Evolutionary conservation across 192 early-diverging fungal species (phyloP), one percentile per base, ranked within the genome.

Genomic region (Backusella australiensis): DNA sequence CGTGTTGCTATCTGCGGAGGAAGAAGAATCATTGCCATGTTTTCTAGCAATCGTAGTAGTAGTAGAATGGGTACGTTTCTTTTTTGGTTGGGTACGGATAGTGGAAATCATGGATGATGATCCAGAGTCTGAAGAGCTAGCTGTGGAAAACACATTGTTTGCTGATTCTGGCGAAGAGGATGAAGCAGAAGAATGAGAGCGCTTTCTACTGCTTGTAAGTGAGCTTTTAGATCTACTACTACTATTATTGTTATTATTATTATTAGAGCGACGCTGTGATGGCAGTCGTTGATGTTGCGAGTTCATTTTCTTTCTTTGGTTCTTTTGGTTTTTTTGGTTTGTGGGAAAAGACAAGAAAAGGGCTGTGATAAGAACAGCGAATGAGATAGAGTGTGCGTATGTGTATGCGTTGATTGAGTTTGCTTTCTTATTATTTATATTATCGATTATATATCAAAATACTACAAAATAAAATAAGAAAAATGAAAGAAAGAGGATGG

Each of bases 121-220:
- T 11, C 75, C 46, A 41, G 75, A 76, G 52, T 76, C 75, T 26
- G 75, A 76, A n/a, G 75, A 76, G 19, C 67, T 59, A 19, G 65
- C 15, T 17, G 67, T 35, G 11, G 75, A 76, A 36, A 70, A 76
- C 32, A 76, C 8, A 38, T 32, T 70, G 8, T 21, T 26, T 12
- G 75, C 67, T 23, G 68, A 76, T 34, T 32, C 49, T 11, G 74
- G 52, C 0, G 72, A 65, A 23, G 72, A 63, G 14, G 56, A 74
- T 35, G 72, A 74, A 19, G 35, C 34, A 23, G 74, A 75, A 21
- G 74, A 75, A 36, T 46, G 56, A 26, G 74, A 67, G 44, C 74
- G 63, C 21, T 75, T 75, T 44, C 63, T 75, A 17, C n/a, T 59
- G 8, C 23, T 34, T n/a, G 53, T 5, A 52, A 32, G 17, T 34